Base-by-base conservation (phyloP, 345 rosid species). In the Lenwebbia sp. region DNA sequence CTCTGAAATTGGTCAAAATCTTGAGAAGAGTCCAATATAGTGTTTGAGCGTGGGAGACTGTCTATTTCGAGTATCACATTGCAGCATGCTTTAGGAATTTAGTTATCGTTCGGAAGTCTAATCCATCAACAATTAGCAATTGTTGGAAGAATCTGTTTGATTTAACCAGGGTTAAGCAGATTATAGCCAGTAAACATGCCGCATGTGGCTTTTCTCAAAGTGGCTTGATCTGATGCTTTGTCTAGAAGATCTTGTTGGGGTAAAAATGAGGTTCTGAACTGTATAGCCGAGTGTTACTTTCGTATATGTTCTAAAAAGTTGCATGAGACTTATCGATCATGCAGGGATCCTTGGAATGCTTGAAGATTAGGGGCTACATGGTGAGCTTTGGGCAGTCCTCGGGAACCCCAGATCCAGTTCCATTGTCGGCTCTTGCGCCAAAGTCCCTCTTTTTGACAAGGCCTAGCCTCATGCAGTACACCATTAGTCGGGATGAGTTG, bases 321-420 rank as follows among this genome's bases (percentile, higher is more conserved):
- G 33, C 23, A 17, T 8, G 3, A 17, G 23, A 33, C 76, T 0
- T 65, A 8, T 8, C 13, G 25, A 19, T 50, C 70, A 40, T 91
- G 26, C 87, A 97, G 98, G 98, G 99, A 76, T 97, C 99, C 14
- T 82, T 96, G 91, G 96, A 89, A 5, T 94, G 98, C 93, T 91
- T 96, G 85, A 96, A 93, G 92, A 83, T 82, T 74, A 92, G 96
- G 6, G 98, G 99, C 40, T 93, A 92, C 91, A 92, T 95, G 98
- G 98, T 97, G 90, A 91, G 93, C 85, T 96, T 92, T 65, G 98
- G 99, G 83, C 96, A 94, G 89, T 96, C 99, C 55, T 97, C 99
- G 0, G 99, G 99, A 44, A 19, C 86, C 21, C 95, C 92, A 13
- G 98, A 97, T 86, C 97, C 99, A 12, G 83, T 95, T 88, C 95